phyloP scores from a whole-genome alignment of 192 early-diverging fungal species.

The Borealophlyctis nickersoniae region DNA sequence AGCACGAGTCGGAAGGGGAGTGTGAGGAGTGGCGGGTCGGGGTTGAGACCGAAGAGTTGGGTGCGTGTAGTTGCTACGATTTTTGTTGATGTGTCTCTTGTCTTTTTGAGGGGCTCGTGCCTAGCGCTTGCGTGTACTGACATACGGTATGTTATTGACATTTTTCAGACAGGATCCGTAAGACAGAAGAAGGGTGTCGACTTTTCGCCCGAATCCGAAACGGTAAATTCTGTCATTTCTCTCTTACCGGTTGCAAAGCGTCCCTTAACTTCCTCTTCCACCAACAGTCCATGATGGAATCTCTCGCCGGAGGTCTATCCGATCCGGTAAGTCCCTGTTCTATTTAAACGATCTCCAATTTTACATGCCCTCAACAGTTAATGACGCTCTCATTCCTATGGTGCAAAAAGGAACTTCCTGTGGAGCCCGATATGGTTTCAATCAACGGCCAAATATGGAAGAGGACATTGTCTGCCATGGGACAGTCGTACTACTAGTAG shows the following conservation, averaged over 20 bases:
- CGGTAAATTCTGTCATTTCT: not conserved
- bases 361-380: too few relatives aligned
- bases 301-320: too few relatives aligned
- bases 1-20: not conserved
- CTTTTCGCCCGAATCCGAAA: not conserved
- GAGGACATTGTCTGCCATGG: conserved; percentile 43
- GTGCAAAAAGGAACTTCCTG: not conserved
- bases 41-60: not conserved
- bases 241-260: too few relatives aligned
- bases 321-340: not conserved
- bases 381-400: too few relatives aligned
- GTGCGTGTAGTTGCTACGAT: not conserved
- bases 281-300: too few relatives aligned
- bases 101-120: too few relatives aligned
- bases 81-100: not conserved
- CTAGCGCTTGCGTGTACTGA: not conserved
- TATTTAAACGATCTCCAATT: too few relatives aligned
- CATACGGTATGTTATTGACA: too few relatives aligned
- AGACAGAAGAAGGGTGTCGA: not conserved
- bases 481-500: conserved; percentile 47
- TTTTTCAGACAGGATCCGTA: too few relatives aligned
- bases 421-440: conserved; percentile 48
- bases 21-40: not conserved
- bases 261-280: not conserved
- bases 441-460: conserved; percentile 46